A percentile compares a stretch with the other conserved stretches of the same genome.
Evolutionary conservation across 1,284 basidiomycete species (phyloP).

Genomic region (Trichosporon inkin): DNA sequence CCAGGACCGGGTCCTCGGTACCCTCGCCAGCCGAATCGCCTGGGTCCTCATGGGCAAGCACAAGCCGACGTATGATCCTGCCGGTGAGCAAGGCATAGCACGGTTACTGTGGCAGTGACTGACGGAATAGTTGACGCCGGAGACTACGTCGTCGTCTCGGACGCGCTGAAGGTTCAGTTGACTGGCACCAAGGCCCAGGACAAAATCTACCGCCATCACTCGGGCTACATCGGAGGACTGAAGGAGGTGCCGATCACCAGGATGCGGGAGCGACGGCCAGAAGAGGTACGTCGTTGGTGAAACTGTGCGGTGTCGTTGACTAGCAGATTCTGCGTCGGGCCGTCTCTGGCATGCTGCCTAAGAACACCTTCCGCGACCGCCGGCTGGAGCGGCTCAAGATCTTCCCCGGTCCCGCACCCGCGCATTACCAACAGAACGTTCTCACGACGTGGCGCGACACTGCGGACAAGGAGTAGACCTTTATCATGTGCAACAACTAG

Average conservation of each 20-base stretch:
- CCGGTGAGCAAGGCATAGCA: slow-evolving; percentile 56
- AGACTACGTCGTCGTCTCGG: slow-evolving; percentile 95
- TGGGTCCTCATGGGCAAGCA: slow-evolving; percentile 98
- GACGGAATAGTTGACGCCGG: slow-evolving; percentile 73
- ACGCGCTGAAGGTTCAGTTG: slow-evolving; percentile 77
- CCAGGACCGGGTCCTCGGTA: slow-evolving; percentile 80
- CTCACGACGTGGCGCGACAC: slow-evolving; percentile 40
- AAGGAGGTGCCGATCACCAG: slow-evolving; percentile 80
- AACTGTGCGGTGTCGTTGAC: neutral
- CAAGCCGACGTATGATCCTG: slow-evolving; percentile 93
- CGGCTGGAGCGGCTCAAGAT: slow-evolving; percentile 79
- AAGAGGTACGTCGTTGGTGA: slow-evolving; percentile 66
- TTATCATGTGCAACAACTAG: neutral
- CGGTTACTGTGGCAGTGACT: neutral
- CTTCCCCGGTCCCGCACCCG: slow-evolving; percentile 59
- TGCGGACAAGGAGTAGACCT: neutral
- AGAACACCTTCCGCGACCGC: slow-evolving; percentile 84
- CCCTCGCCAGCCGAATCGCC: slow-evolving; percentile 89
- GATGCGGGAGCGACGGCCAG: slow-evolving; percentile 79
- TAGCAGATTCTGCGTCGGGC: slow-evolving; percentile 82
- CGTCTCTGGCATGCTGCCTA: slow-evolving; percentile 93
- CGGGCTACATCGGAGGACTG: slow-evolving; percentile 89
- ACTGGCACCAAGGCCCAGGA: slow-evolving; percentile 87
- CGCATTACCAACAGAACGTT: slow-evolving; percentile 31
- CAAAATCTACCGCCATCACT: slow-evolving; percentile 81